Conservation (phyloP, 2,329 filamentous ascomycete species). For the Hypomyces rosellus region DNA sequence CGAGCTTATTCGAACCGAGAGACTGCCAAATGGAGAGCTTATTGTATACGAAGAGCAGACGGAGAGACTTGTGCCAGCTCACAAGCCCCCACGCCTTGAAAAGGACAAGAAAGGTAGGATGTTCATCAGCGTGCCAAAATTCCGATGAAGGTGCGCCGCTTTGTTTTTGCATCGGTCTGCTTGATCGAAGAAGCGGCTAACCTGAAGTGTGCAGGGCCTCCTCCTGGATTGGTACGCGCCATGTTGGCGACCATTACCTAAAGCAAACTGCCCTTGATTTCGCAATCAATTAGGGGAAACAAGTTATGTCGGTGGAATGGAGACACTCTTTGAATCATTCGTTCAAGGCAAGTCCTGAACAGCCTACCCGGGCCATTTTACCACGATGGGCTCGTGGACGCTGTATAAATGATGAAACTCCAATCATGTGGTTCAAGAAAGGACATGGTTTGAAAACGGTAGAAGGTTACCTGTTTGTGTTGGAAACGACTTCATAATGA, state of each 20-base stretch:
- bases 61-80: constrained; percentile 48
- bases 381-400: too few relatives aligned
- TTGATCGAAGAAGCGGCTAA: constrained; percentile 24
- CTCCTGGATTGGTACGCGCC: constrained; percentile 57
- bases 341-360: too few relatives aligned
- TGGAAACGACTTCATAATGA: background rate
- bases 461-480: background rate
- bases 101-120: constrained; percentile 96
- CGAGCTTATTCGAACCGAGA: constrained; percentile 51
- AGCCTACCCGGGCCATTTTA: too few relatives aligned
- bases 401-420: too few relatives aligned
- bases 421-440: background rate
- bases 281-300: background rate
- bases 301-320: too few relatives aligned
- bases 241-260: constrained; percentile 67
- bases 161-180: constrained; percentile 13
- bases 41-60: constrained; percentile 57
- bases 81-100: constrained; percentile 62
- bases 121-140: constrained; percentile 73
- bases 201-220: constrained; percentile 46
- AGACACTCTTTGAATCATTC: too few relatives aligned
- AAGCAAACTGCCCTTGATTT: constrained; percentile 14
- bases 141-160: constrained; percentile 50
- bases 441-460: background rate
- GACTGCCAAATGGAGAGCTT: constrained; percentile 54